These are phyloP conservation scores for Fonsecaea multimorphosa DNA, from an alignment of 2,329 filamentous ascomycete species.

Conservation along the genomic window DNA sequence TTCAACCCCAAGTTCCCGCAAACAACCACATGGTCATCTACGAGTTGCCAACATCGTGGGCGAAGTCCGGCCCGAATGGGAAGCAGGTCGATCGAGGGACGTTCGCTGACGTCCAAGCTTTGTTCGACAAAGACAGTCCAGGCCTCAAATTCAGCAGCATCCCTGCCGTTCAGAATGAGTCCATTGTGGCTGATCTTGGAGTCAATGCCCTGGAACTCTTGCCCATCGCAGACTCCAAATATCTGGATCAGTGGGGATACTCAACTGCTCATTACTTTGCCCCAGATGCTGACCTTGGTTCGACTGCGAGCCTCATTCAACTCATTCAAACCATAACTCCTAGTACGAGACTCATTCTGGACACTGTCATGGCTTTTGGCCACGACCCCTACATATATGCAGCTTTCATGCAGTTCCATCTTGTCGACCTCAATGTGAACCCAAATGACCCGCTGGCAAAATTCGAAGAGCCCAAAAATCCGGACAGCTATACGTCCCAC, in stretches of 20 bases:
- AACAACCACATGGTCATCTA: constrained; percentile 12
- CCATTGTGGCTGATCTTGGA: constrained; percentile 5
- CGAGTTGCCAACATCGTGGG: constrained; percentile 6
- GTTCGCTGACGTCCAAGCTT: constrained; percentile 4
- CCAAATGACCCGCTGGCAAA: neutral
- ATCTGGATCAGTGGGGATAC: constrained; percentile 8
- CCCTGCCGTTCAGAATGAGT: neutral
- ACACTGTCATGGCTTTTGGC: constrained; percentile 8
- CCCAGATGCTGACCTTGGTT: constrained; percentile 1
- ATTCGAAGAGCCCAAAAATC: neutral
- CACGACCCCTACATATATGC: constrained; percentile 4
- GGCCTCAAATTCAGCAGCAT: constrained; percentile 5
- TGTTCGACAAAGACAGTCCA: neutral
- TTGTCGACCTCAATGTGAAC: neutral
- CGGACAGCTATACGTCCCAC: constrained; percentile 3
- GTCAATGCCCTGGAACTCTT: constrained; percentile 5
- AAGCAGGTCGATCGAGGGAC: constrained; percentile 6
- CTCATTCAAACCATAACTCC: neutral
- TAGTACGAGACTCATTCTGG: neutral
- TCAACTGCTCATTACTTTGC: constrained; percentile 10
- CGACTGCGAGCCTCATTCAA: neutral
- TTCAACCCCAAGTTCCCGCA: neutral
- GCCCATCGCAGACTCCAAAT: constrained; percentile 8
- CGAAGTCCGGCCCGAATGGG: constrained; percentile 7
- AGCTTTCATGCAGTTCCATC: constrained; percentile 4